Percentiles rank a stretch among this genome's conserved stretches.
phyloP scores from a whole-genome alignment of 2,329 filamentous ascomycete genomes.

The Westerdykella aurantiaca region DNA sequence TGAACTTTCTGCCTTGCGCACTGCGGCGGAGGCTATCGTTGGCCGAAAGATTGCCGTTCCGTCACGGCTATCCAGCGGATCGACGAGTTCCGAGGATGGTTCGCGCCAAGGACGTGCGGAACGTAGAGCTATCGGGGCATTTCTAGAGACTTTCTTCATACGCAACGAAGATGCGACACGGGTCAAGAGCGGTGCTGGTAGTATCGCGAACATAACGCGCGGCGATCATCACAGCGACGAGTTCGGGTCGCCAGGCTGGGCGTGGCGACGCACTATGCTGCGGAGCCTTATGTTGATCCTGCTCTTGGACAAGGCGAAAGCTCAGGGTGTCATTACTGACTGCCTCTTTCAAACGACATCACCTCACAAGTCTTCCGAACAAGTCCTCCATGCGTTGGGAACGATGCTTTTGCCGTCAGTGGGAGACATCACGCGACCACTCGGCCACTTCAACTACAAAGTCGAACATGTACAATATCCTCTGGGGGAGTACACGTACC shows the following conservation, averaged over 20 bases:
- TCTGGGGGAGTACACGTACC: conserved; percentile 55
- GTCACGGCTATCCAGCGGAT: conserved; percentile 33
- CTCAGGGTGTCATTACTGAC: conserved; percentile 28
- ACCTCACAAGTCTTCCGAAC: conserved; percentile 51
- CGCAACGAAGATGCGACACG: conserved; percentile 52
- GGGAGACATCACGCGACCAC: conserved; percentile 51
- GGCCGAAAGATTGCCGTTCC: conserved; percentile 47
- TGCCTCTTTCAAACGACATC: conserved; percentile 51
- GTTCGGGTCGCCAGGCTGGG: conserved; percentile 42
- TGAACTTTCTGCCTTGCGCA: conserved; percentile 45
- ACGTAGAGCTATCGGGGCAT: conserved; percentile 45
- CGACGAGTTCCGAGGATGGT: conserved; percentile 31
- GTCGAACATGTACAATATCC: conserved; percentile 51
- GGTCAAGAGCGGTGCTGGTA: conserved; percentile 33
- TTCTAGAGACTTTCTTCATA: conserved; percentile 54
- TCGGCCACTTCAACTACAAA: conserved; percentile 54
- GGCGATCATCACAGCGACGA: conserved; percentile 32
- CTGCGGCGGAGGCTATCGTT: conserved; percentile 54
- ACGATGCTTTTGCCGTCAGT: conserved; percentile 53
- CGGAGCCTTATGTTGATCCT: conserved; percentile 56
- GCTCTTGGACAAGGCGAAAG: conserved; percentile 53
- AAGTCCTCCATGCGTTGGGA: conserved; percentile 49
- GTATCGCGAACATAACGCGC: conserved; percentile 36
- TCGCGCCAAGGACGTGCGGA: conserved; percentile 32
- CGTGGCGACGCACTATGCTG: conserved; percentile 52